Conservation (phyloP, 75 land plant genomes). For the Larix kaempferi region DNA sequence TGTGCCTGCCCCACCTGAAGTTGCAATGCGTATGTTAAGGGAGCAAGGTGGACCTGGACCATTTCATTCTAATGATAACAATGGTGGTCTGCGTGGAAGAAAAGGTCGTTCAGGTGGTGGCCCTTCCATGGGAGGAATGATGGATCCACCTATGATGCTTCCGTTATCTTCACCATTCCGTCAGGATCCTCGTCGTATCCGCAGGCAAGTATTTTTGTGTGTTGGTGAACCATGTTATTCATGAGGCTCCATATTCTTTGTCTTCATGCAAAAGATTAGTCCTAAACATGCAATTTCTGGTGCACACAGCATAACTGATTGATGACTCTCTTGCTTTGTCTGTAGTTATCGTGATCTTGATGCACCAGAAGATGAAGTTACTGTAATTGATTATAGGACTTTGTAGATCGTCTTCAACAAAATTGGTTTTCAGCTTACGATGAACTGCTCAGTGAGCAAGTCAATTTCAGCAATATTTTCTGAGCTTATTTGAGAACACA, state of each 20-base stretch:
- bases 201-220: conserved; percentile 72
- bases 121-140: conserved; percentile 45
- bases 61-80: conserved; percentile 60
- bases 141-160: conserved; percentile 62
- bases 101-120: conserved; percentile 46
- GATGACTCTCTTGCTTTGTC: neutral
- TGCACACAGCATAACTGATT: conserved; percentile 2
- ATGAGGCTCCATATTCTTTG: neutral
- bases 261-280: neutral
- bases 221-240: neutral
- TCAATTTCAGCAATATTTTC: too few relatives aligned
- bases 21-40: conserved; percentile 91
- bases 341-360: conserved; percentile 95
- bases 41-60: conserved; percentile 84
- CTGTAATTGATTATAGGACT: conserved; percentile 94
- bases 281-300: neutral
- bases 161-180: conserved; percentile 52
- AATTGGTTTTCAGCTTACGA: too few relatives aligned
- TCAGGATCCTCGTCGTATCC: conserved; percentile 82
- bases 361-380: conserved; percentile 99
- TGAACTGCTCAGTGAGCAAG: too few relatives aligned
- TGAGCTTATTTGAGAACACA: too few relatives aligned
- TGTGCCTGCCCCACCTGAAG: conserved; percentile 99
- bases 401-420: conserved; percentile 30
- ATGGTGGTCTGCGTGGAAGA: conserved; percentile 70